Conservation (phyloP, 139 green algal species). For the Volvox reticuliferus region DNA sequence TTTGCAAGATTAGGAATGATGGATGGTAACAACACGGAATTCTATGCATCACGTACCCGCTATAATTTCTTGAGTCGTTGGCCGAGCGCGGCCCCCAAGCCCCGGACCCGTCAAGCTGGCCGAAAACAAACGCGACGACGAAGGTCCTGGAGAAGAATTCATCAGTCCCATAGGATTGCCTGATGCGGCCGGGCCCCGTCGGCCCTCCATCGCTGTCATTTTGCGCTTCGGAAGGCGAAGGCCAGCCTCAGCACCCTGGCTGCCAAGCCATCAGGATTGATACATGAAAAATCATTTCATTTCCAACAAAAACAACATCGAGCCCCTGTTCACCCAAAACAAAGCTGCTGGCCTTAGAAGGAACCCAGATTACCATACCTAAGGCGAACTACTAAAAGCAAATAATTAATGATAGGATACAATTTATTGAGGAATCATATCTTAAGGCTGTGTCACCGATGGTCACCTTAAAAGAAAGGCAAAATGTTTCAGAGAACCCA, state of each 20-base stretch:
- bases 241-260: neutral
- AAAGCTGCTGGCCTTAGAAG: too few species aligned
- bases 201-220: neutral
- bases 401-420: too few species aligned
- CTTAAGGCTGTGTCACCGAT: too few species aligned
- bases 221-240: neutral
- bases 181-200: neutral
- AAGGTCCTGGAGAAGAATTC: neutral
- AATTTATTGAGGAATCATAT: too few species aligned
- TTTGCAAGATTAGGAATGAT: too few species aligned
- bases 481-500: too few species aligned
- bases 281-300: neutral
- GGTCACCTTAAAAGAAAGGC: too few species aligned
- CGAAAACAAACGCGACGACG: neutral
- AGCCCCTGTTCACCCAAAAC: too few species aligned
- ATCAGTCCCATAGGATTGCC: neutral
- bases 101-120: conserved; percentile 9
- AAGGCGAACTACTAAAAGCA: too few species aligned
- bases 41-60: neutral
- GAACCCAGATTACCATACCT: too few species aligned
- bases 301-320: neutral
- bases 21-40: neutral
- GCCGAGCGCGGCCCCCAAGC: neutral
- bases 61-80: conserved; percentile 25
- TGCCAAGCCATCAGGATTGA: neutral